phyloP scores from a whole-genome alignment of 129 eudicot species.

The Erigeron canadensis region DNA sequence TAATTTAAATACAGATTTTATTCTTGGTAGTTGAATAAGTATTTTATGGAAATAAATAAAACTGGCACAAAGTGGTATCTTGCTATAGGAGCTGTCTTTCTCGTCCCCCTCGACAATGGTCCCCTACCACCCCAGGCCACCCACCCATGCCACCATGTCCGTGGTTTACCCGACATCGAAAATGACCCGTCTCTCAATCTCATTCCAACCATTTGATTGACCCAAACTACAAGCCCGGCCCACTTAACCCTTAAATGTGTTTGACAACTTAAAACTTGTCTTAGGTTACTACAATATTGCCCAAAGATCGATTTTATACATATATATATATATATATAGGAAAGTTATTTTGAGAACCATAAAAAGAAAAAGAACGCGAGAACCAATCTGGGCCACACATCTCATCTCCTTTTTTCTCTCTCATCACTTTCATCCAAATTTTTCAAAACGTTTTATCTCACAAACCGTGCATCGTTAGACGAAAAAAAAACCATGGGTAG shows the following conservation, averaged over 20 bases:
- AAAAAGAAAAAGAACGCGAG: no score
- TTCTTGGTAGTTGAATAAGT: background rate
- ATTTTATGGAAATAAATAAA: background rate
- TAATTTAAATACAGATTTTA: background rate
- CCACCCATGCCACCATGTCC: constrained; percentile 37
- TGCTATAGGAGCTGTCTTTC: constrained; percentile 17
- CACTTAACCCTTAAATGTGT: background rate
- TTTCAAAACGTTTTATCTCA: no score
- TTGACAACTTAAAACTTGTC: constrained; percentile 25
- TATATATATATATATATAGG: no score
- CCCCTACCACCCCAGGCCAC: constrained; percentile 34
- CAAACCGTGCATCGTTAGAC: no score
- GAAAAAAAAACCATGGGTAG: no score
- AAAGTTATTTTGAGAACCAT: no score
- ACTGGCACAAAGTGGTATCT: background rate
- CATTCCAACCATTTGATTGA: constrained; percentile 13
- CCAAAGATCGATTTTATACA: no score
- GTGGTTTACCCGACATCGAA: constrained; percentile 31
- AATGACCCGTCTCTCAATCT: constrained; percentile 21
- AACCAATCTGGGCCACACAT: no score
- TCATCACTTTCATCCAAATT: no score
- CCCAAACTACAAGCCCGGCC: background rate
- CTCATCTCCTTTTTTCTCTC: no score
- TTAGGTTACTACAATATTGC: constrained; percentile 1
- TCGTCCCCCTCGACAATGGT: constrained; percentile 29